Conservation (phyloP, 208 protist genomes). For the Wallacemonas sp. region DNA sequence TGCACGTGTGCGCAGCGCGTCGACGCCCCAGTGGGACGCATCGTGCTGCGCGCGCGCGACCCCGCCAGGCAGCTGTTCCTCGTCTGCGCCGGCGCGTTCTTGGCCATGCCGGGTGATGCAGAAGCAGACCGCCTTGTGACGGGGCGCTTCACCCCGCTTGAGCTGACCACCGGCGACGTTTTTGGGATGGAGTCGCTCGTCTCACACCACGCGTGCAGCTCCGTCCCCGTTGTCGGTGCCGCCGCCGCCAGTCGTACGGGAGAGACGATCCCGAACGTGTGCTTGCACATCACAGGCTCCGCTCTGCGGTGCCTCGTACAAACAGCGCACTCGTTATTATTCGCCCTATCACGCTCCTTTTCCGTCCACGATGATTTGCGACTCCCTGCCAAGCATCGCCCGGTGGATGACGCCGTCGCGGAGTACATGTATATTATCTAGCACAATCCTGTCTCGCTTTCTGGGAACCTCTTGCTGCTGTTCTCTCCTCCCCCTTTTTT, state of each 20-base stretch:
- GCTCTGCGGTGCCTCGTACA: constrained; percentile 46
- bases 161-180: constrained; percentile 46
- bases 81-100: constrained; percentile 47
- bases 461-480: not conserved
- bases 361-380: constrained; percentile 64
- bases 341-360: constrained; percentile 42
- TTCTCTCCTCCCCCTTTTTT: too few species aligned
- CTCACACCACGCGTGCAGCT: constrained; percentile 44
- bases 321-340: constrained; percentile 39
- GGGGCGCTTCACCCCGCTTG: constrained; percentile 29
- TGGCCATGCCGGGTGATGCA: constrained; percentile 28
- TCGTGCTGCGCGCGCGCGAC: constrained; percentile 38
- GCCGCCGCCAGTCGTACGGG: constrained; percentile 18
- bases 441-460: constrained; percentile 10
- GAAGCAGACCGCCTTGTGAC: constrained; percentile 34
- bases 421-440: constrained; percentile 24
- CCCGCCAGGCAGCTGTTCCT: constrained; percentile 34
- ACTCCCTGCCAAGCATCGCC: not conserved
- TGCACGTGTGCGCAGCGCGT: constrained; percentile 40
- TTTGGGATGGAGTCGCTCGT: constrained; percentile 65
- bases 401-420: constrained; percentile 12
- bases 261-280: constrained; percentile 17
- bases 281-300: constrained; percentile 35
- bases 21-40: constrained; percentile 25
- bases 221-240: constrained; percentile 48